Base-by-base conservation (phyloP, 2,329 filamentous ascomycete species). In the Chalara sp. region DNA sequence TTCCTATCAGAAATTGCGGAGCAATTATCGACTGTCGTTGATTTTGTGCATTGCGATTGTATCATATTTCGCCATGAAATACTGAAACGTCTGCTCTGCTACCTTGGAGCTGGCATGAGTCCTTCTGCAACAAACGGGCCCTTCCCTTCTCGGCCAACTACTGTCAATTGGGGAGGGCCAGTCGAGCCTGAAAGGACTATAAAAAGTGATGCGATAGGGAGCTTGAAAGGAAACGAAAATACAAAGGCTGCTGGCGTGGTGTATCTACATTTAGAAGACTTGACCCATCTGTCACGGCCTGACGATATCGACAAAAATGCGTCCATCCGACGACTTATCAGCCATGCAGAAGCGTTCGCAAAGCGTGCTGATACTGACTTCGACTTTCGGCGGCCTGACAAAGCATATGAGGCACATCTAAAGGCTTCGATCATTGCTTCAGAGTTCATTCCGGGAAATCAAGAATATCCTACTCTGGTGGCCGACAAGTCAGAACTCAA, bases 381-480 rank as follows among this genome's bases (percentile, higher is more conserved):
- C 52, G 78, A 79, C 54, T 85, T 87, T 68, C 72, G 79, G 30
- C 75, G 82, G 35, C 80, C 83, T 5, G 89, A 93, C 63, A 68
- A 82, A 37, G 91, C 91, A 3, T 85, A 95, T 50, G 80, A 86
- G 57, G 87, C 95, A 54, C 97, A 92, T 63, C 78, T 97, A 52
- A 81, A 85, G 56, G 88, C 91, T 8, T 90, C 80, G 53, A 83
- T 90, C 51, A 86, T 96, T 50, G 79, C 87, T 11, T 76, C 90
- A 47, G 83, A 92, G 50, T 72, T 84, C 41, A 84, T 97, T 30
- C 87, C 88, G 2, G 76, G 76, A 35, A 89, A 95, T 65, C 81
- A 79, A 51, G 87, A 92, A 55, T 95, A 83, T 66, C 78, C 81
- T 31, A 74, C 78, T 47, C 72, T 90, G 52, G 79, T 81, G 59